Conservation (phyloP, 2,329 filamentous ascomycete species). For the Westerdykella ornata region DNA sequence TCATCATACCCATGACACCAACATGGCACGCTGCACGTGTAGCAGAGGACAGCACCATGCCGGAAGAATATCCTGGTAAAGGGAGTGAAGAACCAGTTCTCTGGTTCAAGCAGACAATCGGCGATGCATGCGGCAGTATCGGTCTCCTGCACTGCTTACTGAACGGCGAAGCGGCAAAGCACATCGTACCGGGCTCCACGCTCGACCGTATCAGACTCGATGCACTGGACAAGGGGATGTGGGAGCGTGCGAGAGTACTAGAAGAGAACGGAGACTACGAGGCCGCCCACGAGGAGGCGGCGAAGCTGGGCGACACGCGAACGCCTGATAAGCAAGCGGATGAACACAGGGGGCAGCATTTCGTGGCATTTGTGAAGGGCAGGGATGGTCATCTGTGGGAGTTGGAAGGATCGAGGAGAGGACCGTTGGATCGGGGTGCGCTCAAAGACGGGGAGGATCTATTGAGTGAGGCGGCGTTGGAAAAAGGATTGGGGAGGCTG, state of each 20-base stretch:
- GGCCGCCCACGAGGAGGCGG: slow-evolving; percentile 39
- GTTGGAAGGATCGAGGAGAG: slow-evolving; percentile 41
- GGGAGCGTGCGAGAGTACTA: slow-evolving; percentile 46
- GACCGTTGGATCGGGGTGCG: slow-evolving; percentile 41
- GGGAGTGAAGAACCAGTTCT: slow-evolving; percentile 49
- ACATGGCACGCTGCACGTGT: slow-evolving; percentile 38
- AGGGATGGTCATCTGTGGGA: slow-evolving; percentile 44
- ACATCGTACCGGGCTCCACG: slow-evolving; percentile 40
- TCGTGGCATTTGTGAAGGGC: slow-evolving; percentile 44
- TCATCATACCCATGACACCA: slow-evolving; percentile 45
- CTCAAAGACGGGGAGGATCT: slow-evolving; percentile 41
- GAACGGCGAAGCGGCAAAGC: slow-evolving; percentile 44
- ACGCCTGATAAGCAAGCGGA: slow-evolving; percentile 27
- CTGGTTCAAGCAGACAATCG: slow-evolving; percentile 56
- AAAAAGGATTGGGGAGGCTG: slow-evolving; percentile 37
- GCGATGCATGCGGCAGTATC: slow-evolving; percentile 54
- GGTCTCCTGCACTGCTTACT: slow-evolving; percentile 49
- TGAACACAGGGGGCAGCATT: slow-evolving; percentile 37
- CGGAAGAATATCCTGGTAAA: slow-evolving; percentile 40
- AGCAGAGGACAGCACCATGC: slow-evolving; percentile 36
- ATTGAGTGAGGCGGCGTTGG: slow-evolving; percentile 39
- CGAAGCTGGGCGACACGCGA: slow-evolving; percentile 38
- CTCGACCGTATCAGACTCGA: slow-evolving; percentile 42
- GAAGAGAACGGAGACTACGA: slow-evolving; percentile 45
- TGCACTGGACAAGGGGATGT: slow-evolving; percentile 41